Percentiles rank a stretch among this genome's conserved stretches.
Evolutionary conservation across 2,329 filamentous ascomycete species (phyloP).

Genomic region (Dothiorella sarmentorum): DNA sequence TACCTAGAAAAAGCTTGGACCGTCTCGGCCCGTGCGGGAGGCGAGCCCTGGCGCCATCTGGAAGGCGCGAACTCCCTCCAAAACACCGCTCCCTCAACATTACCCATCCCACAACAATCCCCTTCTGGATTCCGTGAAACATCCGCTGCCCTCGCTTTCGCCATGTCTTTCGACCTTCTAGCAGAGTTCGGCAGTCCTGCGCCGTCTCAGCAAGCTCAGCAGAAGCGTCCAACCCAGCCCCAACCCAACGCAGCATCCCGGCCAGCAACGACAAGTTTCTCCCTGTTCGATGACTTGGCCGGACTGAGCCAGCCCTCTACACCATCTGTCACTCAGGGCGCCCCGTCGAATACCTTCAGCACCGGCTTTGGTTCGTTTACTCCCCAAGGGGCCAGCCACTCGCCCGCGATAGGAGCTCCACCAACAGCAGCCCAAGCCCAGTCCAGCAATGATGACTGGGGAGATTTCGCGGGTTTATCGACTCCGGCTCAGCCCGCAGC

Average conservation of each 20-base stretch:
- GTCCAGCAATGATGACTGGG: slow-evolving; percentile 36
- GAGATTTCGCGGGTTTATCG: slow-evolving; percentile 37
- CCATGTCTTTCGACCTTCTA: slow-evolving; percentile 21
- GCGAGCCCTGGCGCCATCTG: slow-evolving; percentile 2
- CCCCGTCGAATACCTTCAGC: neutral
- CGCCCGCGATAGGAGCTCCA: neutral
- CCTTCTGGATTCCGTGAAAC: neutral
- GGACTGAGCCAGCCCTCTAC: neutral
- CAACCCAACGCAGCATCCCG: slow-evolving; percentile 16
- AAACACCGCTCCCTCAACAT: neutral
- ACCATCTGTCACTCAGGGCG: neutral
- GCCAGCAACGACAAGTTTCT: slow-evolving; percentile 26
- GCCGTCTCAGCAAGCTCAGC: neutral
- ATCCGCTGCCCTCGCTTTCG: neutral
- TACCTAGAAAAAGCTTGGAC: neutral
- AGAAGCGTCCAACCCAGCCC: neutral
- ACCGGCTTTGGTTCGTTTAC: neutral
- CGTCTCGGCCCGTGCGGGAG: slow-evolving; percentile 6
- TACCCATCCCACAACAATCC: neutral
- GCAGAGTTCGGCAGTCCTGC: slow-evolving; percentile 19
- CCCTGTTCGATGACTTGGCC: slow-evolving; percentile 34
- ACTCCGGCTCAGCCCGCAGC: slow-evolving; percentile 22
- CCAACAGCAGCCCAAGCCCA: slow-evolving; percentile 1
- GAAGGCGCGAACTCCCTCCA: slow-evolving; percentile 5
- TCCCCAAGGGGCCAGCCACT: neutral